A percentile compares a stretch with the other conserved stretches of the same genome.
Conservation (phyloP, 2,329 filamentous ascomycete genomes). For the Mollisiaceae sp. region DNA sequence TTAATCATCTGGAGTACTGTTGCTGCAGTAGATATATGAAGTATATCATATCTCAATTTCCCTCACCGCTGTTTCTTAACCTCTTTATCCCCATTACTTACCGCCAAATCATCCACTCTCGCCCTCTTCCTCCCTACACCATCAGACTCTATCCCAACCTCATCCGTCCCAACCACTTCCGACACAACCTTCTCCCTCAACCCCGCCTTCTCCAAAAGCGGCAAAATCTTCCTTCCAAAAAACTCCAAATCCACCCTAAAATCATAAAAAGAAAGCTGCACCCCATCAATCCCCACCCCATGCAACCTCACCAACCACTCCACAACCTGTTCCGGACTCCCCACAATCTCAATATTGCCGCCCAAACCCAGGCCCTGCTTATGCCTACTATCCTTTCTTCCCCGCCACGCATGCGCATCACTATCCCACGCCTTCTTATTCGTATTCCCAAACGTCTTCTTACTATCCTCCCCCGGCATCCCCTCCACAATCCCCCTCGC, state of each 20-base stretch:
- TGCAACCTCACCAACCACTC: conserved; percentile 34
- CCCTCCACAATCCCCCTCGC: conserved; percentile 29
- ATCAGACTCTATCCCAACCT: not conserved
- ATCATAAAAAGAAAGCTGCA: conserved; percentile 36
- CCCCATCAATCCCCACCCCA: conserved; percentile 34
- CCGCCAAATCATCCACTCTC: not conserved
- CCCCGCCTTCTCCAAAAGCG: conserved; percentile 31
- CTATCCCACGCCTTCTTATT: conserved; percentile 29
- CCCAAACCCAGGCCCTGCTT: conserved; percentile 31
- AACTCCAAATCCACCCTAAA: conserved; percentile 32
- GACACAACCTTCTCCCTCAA: no score
- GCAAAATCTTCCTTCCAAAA: conserved; percentile 34
- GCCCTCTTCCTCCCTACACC: not conserved
- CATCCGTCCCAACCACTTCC: no score
- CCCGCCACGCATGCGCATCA: conserved; percentile 37
- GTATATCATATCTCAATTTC: not conserved
- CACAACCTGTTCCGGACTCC: conserved; percentile 32
- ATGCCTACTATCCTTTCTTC: conserved; percentile 26
- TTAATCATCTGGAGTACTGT: no score
- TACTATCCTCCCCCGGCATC: conserved; percentile 14
- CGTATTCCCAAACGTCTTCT: conserved; percentile 18
- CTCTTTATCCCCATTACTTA: not conserved
- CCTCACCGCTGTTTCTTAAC: not conserved
- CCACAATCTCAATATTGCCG: conserved; percentile 37
- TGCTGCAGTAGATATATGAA: no score